These are phyloP conservation scores for Hypoxylon sp. DNA, from an alignment of 2,329 filamentous ascomycete species.

Conservation along the genomic window DNA sequence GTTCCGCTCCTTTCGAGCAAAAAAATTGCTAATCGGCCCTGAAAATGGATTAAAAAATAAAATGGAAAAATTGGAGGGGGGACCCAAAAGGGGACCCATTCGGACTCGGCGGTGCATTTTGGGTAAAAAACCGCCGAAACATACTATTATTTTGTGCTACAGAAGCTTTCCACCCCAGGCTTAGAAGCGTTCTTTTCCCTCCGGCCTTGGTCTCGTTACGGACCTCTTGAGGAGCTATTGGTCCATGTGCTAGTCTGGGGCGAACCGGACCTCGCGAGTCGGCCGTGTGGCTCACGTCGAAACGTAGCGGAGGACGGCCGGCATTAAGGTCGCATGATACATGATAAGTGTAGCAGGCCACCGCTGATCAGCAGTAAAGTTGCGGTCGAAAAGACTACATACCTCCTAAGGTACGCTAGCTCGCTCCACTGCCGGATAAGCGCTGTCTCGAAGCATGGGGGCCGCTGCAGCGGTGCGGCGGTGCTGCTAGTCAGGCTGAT, in stretches of 20 bases:
- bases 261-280: constrained; percentile 26
- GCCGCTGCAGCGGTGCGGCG: constrained; percentile 45
- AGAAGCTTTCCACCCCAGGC: constrained; percentile 26
- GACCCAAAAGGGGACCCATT: constrained; percentile 3
- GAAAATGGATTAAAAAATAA: constrained; percentile 14
- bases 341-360: constrained; percentile 31
- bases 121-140: constrained; percentile 9
- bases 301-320: constrained; percentile 36
- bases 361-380: constrained; percentile 34
- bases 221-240: constrained; percentile 13
- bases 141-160: background rate
- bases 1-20: background rate
- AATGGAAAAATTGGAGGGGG: background rate
- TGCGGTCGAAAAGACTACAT: constrained; percentile 27
- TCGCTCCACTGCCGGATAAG: constrained; percentile 46
- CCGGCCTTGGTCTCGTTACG: constrained; percentile 21
- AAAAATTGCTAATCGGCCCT: constrained; percentile 1
- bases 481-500: constrained; percentile 46
- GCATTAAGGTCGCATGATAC: constrained; percentile 38
- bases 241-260: constrained; percentile 16
- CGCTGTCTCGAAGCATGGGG: constrained; percentile 40
- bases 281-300: constrained; percentile 36
- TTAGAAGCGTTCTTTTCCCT: constrained; percentile 22
- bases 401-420: no score
- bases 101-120: constrained; percentile 9